Percentiles rank a stretch among this genome's conserved stretches.
Conservation (phyloP, 768 basidiomycete species). For the Boletus huronensis region DNA sequence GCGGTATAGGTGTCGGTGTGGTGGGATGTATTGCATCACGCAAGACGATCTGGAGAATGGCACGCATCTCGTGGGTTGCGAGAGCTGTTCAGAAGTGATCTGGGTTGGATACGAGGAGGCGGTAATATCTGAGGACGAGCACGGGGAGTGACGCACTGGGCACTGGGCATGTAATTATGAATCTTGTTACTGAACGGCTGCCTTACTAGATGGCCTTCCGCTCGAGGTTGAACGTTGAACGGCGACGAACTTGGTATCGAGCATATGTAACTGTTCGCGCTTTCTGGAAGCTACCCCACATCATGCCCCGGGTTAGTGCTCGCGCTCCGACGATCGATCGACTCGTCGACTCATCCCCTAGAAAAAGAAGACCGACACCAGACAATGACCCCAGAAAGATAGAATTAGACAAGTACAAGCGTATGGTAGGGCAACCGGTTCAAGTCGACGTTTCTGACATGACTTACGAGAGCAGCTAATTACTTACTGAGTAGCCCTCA, state of each 20-base stretch:
- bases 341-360: background rate
- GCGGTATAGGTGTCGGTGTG: slow-evolving; percentile 70
- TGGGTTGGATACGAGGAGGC: slow-evolving; percentile 76
- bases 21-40: slow-evolving; percentile 58
- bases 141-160: background rate
- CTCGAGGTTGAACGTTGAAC: background rate
- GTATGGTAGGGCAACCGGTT: background rate
- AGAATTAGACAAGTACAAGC: background rate
- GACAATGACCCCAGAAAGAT: background rate
- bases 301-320: background rate
- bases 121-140: slow-evolving; percentile 19
- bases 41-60: slow-evolving; percentile 62
- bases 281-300: background rate
- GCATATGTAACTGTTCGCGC: background rate
- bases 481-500: slow-evolving; percentile 2
- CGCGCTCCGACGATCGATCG: background rate
- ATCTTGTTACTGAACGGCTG: background rate
- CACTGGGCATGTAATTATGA: background rate
- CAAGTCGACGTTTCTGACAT: background rate
- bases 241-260: background rate
- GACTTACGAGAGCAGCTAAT: background rate
- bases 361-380: background rate
- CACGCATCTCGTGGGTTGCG: slow-evolving; percentile 70
- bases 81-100: slow-evolving; percentile 74
- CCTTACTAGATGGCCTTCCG: background rate